Base-by-base conservation (phyloP, 129 eudicot genomes). In the Saposhnikovia divaricata region DNA sequence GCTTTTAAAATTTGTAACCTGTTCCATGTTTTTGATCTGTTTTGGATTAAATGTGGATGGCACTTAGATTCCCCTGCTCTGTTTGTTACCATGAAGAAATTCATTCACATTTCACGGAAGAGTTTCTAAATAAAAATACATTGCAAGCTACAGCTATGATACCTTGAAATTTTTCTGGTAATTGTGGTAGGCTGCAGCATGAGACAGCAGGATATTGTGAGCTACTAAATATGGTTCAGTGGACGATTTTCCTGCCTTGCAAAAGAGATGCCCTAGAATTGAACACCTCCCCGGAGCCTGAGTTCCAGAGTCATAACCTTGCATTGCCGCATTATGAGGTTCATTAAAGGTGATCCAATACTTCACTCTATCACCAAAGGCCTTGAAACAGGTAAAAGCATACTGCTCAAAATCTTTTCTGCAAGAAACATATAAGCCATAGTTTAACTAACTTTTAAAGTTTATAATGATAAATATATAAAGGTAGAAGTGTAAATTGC, bases 201-300 rank as follows among this genome's bases (percentile, higher is more conserved):
- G 99, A 51, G 99, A 86, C 81, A 92, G 78, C 10, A 95, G 83
- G 43, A 95, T 89, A 78, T 92, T 95, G 85, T 95, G 99, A 82
- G 96, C 99, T 72, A 92, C 99, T 19, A 88, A 40, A 76, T 95
- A 95, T 14, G 99, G 99, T 65, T 95, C 99, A 27, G 75, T 82
- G 5, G 90, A 84, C 4, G 99, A 95, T 82, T 92, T 87, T 37
- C 99, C 99, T 57, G 80, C 83, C 76, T 85, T 90, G 81, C 99
- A 95, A 43, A 95, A 74, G 65, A 90, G 59, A 81, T 92, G 96
- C 44, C 91, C 88, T 5, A 95, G 81, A 77, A 92, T 73, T 2
- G 99, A 95, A 83, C 97, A 95, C 81, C 99, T 85, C 74, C 99
- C 99, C 0, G 99, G 96, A 23, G 99, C 97, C 84, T 92, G 97